Evolutionary conservation across 139 green algal genomes (phyloP).

Genomic region (Picochlorum costavermella): DNA sequence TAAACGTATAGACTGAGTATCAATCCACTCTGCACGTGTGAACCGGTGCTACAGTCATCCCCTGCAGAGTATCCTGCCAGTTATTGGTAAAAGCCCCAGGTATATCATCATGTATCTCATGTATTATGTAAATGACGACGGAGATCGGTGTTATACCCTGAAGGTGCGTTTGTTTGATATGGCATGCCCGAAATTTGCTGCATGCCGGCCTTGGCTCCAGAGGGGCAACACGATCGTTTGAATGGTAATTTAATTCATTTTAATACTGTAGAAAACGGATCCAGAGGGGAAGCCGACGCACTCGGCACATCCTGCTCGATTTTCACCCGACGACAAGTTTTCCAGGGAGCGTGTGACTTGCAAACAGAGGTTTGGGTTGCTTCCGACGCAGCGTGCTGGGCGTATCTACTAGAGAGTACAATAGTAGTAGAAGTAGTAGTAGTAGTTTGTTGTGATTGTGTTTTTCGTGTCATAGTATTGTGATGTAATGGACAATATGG

Average conservation of each 20-base stretch:
- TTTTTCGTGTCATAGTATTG: too few species aligned
- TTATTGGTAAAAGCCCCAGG: neutral
- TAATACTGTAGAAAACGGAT: conserved; percentile 58
- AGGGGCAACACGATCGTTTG: too few species aligned
- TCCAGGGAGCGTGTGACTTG: conserved; percentile 79
- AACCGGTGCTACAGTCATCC: too few species aligned
- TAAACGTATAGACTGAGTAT: too few species aligned
- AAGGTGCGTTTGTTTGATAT: conserved; percentile 48
- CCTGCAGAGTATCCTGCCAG: neutral
- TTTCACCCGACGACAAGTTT: conserved; percentile 98
- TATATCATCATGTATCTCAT: conserved; percentile 93
- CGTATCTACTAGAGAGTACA: too few species aligned
- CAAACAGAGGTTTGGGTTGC: conserved; percentile 90
- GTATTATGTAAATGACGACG: conserved; percentile 84
- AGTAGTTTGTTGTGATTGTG: too few species aligned
- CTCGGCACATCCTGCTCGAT: conserved; percentile 84
- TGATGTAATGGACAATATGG: too few species aligned
- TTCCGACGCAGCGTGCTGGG: conserved; percentile 73
- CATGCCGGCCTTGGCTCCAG: too few species aligned
- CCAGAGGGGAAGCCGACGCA: conserved; percentile 74
- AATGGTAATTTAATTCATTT: neutral
- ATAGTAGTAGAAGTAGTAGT: too few species aligned
- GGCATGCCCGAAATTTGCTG: neutral
- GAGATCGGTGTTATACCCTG: conserved; percentile 87
- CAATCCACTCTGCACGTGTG: too few species aligned